A percentile compares a stretch with the other conserved stretches of the same genome.
phyloP scores from a whole-genome alignment of 2,329 filamentous ascomycete genomes.

The Trichoderma polysporum region DNA sequence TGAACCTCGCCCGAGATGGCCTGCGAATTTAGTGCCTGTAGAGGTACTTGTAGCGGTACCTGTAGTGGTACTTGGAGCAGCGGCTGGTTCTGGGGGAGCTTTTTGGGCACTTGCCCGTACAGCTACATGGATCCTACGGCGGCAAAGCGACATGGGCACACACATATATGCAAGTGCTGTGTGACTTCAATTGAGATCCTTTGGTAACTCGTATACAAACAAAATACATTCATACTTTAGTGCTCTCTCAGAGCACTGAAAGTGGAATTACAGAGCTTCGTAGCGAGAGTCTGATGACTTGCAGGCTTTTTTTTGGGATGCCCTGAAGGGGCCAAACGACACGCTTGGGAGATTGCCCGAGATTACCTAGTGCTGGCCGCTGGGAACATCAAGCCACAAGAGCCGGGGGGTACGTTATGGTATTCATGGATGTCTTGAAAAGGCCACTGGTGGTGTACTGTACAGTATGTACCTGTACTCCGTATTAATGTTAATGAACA shows the following conservation, averaged over 20 bases:
- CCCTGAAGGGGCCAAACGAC: conserved; percentile 2
- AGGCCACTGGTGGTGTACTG: background rate
- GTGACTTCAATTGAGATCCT: background rate
- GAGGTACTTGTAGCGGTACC: background rate
- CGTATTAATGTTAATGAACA: too few relatives aligned
- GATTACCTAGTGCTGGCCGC: conserved; percentile 17
- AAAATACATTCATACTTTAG: too few relatives aligned
- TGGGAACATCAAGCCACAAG: conserved; percentile 16
- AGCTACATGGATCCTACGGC: background rate
- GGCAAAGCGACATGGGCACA: background rate
- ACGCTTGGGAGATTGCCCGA: conserved; percentile 22
- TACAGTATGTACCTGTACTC: background rate
- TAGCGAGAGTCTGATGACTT: conserved; percentile 15
- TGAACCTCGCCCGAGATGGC: conserved; percentile 13
- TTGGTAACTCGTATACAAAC: too few relatives aligned
- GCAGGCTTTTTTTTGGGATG: background rate
- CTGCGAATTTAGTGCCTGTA: background rate
- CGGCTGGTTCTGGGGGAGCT: background rate
- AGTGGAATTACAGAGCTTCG: background rate
- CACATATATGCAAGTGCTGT: background rate
- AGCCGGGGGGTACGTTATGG: background rate
- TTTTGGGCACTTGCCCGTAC: background rate
- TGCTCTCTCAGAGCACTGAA: too few relatives aligned
- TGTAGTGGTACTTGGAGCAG: background rate
- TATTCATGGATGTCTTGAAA: background rate